Evolutionary conservation across 2,329 filamentous ascomycete genomes (phyloP).

Genomic region (Sporothrix brasiliensis): DNA sequence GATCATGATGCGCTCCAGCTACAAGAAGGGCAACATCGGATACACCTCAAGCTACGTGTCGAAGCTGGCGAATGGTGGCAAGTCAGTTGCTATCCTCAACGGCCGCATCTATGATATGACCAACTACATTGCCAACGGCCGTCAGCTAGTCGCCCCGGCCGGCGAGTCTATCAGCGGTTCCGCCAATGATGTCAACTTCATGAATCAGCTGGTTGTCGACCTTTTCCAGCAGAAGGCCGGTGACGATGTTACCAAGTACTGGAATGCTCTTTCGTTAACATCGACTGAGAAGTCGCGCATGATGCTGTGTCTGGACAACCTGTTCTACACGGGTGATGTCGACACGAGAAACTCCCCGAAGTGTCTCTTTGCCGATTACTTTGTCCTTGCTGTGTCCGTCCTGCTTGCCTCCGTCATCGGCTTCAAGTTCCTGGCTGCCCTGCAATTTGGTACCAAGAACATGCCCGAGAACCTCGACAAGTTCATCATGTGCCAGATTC

Average conservation of each 20-base stretch:
- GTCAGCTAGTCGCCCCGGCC: constrained; percentile 60
- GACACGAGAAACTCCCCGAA: constrained; percentile 85
- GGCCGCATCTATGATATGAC: constrained; percentile 86
- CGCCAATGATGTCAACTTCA: constrained; percentile 67
- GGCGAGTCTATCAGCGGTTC: constrained; percentile 53
- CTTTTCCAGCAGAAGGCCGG: constrained; percentile 79
- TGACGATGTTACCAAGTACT: constrained; percentile 79
- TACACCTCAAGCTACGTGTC: constrained; percentile 78
- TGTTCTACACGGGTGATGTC: constrained; percentile 90
- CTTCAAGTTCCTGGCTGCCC: constrained; percentile 95
- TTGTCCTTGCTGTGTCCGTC: constrained; percentile 82
- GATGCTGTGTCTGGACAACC: constrained; percentile 83
- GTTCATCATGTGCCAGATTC: constrained; percentile 96
- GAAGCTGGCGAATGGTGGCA: constrained; percentile 66
- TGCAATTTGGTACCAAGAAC: constrained; percentile 91
- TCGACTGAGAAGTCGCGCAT: constrained; percentile 64
- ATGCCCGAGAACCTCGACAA: constrained; percentile 96
- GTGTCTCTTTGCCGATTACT: constrained; percentile 87
- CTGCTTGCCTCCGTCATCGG: constrained; percentile 78
- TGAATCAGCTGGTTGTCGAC: constrained; percentile 71
- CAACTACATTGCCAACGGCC: constrained; percentile 76
- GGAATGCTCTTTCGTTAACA: constrained; percentile 67
- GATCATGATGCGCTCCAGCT: constrained; percentile 72
- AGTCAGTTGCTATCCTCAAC: constrained; percentile 77
- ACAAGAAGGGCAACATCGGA: constrained; percentile 83